These are phyloP conservation scores for Penicillium sp. DNA, from an alignment of 2,329 filamentous ascomycete genomes.

Conservation along the genomic window DNA sequence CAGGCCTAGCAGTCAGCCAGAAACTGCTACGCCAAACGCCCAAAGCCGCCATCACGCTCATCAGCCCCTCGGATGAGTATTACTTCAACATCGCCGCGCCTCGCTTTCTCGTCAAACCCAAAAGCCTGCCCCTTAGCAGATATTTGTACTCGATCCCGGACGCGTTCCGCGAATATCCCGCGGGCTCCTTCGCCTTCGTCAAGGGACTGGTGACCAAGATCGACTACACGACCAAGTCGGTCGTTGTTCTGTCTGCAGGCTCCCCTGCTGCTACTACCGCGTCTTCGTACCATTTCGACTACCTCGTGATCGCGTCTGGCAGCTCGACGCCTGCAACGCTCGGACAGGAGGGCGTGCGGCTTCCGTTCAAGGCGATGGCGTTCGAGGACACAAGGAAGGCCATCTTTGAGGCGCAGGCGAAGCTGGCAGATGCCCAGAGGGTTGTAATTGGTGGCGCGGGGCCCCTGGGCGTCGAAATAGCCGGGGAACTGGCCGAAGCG, in stretches of 20 bases:
- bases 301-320: constrained; percentile 10
- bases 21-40: constrained; percentile 1
- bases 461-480: constrained; percentile 6
- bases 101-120: constrained; percentile 1
- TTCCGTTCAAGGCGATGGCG: constrained; percentile 3
- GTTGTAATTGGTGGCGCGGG: constrained; percentile 8
- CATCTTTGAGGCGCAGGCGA: background rate
- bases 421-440: background rate
- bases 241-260: too few relatives aligned
- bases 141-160: constrained; percentile 5
- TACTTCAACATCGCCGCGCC: constrained; percentile 10
- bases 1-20: constrained; percentile 4
- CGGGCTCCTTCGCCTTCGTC: constrained; percentile 5
- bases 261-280: background rate
- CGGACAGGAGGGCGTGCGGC: background rate
- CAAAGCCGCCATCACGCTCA: constrained; percentile 2
- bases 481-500: constrained; percentile 6
- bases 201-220: constrained; percentile 4
- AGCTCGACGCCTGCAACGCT: constrained; percentile 4
- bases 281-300: constrained; percentile 3
- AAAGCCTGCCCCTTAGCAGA: constrained; percentile 1
- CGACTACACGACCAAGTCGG: background rate
- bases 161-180: constrained; percentile 1
- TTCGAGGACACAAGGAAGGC: too few relatives aligned
- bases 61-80: constrained; percentile 4